Conservation (phyloP, 441 rosid genomes). For the Iberis amara region DNA sequence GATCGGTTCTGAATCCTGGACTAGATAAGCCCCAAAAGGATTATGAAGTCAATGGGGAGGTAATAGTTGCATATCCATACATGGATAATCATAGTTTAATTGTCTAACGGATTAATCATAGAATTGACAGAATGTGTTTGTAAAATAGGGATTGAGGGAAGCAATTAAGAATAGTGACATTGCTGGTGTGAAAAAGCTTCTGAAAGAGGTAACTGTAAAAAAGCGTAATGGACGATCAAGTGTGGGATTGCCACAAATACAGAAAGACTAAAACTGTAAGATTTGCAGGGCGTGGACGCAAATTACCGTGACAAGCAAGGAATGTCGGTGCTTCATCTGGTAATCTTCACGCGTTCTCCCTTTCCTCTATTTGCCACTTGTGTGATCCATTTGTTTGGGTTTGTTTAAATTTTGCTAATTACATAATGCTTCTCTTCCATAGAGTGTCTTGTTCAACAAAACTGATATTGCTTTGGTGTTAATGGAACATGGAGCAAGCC, state of each 20-base stretch:
- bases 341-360: constrained; percentile 21
- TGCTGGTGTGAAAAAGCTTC: constrained; percentile 73
- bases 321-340: constrained; percentile 85
- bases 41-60: constrained; percentile 88
- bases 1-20: constrained; percentile 52
- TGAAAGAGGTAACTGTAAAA: constrained; percentile 47
- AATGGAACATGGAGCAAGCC: constrained; percentile 81
- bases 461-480: constrained; percentile 71
- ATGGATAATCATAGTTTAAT: not conserved
- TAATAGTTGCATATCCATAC: constrained; percentile 21
- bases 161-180: constrained; percentile 84
- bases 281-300: constrained; percentile 78
- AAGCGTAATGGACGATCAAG: not conserved
- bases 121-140: constrained; percentile 1
- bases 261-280: constrained; percentile 19
- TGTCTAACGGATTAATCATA: constrained; percentile 1
- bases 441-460: constrained; percentile 80
- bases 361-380: not conserved
- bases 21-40: constrained; percentile 53
- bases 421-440: constrained; percentile 26
- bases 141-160: constrained; percentile 81
- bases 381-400: constrained; percentile 13
- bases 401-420: not conserved
- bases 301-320: constrained; percentile 91
- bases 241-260: not conserved